Conservation (phyloP, 768 basidiomycete genomes). For the Lanmaoa pseudosensibilis region DNA sequence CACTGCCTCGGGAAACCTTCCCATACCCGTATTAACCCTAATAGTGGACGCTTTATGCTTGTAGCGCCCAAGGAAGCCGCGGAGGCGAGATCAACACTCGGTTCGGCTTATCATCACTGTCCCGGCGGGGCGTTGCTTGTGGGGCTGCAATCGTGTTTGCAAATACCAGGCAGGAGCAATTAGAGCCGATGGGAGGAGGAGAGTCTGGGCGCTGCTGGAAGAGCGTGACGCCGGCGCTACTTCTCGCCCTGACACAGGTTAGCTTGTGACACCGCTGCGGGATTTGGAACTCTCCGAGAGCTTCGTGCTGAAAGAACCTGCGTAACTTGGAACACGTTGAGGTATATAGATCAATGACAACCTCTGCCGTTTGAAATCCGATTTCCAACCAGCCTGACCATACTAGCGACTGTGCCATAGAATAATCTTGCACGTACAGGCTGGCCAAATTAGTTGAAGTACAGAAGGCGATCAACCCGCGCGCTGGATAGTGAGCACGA, state of each 20-base stretch:
- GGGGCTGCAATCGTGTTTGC: no score
- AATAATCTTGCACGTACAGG: neutral
- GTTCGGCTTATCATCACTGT: no score
- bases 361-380: neutral
- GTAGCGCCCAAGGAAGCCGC: neutral
- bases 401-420: neutral
- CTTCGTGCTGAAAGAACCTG: neutral
- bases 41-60: neutral
- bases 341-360: neutral
- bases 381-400: neutral
- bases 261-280: neutral
- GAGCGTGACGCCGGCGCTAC: neutral
- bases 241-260: neutral
- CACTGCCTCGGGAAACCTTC: neutral
- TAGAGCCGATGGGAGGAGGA: neutral
- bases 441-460: neutral
- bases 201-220: neutral
- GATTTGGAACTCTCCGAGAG: no score
- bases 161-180: no score
- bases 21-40: neutral
- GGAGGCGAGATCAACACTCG: neutral
- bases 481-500: neutral
- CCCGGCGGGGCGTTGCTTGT: no score
- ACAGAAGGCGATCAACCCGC: neutral
- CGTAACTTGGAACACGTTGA: neutral